These are phyloP conservation scores for Acacia acuminata DNA, from an alignment of 306 rosid genomes.

Conservation along the genomic window DNA sequence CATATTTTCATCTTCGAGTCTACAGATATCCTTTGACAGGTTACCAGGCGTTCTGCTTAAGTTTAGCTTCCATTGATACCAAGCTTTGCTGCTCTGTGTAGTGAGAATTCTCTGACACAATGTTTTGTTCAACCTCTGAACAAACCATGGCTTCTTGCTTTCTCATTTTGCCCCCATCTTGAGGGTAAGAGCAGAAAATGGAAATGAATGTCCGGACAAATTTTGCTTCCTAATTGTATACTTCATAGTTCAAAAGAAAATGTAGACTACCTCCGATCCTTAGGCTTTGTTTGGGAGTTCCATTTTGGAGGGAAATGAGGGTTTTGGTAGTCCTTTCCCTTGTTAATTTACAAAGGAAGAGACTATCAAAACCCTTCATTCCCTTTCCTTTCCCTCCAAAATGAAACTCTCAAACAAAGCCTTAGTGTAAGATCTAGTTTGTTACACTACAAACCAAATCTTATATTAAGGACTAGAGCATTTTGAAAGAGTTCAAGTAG, in stretches of 20 bases:
- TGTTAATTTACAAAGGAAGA: no score
- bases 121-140: slow-evolving; percentile 63
- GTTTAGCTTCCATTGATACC: slow-evolving; percentile 85
- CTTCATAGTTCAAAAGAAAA: slow-evolving; percentile 17
- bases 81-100: slow-evolving; percentile 83
- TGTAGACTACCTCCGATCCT: neutral
- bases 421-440: no score
- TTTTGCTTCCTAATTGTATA: neutral
- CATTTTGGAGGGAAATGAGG: no score
- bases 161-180: neutral
- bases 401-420: no score
- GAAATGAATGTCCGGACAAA: neutral
- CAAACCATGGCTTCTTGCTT: slow-evolving; percentile 32
- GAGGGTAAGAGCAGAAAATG: neutral
- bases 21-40: slow-evolving; percentile 95
- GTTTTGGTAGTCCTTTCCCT: no score
- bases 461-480: no score
- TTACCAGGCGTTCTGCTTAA: slow-evolving; percentile 90
- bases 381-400: no score
- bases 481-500: slow-evolving; percentile 5
- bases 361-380: no score
- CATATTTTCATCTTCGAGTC: slow-evolving; percentile 18
- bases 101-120: slow-evolving; percentile 14
- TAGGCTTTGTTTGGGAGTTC: no score
- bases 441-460: no score